These are phyloP conservation scores for Hanseniaspora osmophila DNA, from an alignment of 805 yeast genomes.

Conservation along the genomic window DNA sequence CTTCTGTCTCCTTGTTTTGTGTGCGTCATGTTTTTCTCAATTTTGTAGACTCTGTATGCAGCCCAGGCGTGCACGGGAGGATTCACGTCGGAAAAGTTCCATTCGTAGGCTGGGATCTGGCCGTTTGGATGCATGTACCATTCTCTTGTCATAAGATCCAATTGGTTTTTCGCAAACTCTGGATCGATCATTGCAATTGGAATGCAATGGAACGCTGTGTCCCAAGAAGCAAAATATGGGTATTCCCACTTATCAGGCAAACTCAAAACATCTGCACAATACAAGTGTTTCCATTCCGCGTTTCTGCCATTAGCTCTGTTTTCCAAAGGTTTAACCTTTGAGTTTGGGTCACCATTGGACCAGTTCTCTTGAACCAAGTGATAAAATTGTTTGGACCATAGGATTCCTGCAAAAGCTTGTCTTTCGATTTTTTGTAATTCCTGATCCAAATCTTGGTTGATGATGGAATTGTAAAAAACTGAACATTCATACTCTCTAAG, in stretches of 20 bases:
- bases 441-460: constrained; percentile 73
- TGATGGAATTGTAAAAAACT: constrained; percentile 77
- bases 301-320: constrained; percentile 81
- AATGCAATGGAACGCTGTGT: constrained; percentile 86
- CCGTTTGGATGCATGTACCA: constrained; percentile 98
- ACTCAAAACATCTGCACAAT: constrained; percentile 74
- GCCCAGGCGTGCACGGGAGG: constrained; percentile 98
- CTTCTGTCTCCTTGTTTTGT: constrained; percentile 46
- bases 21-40: constrained; percentile 78
- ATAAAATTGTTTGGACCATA: constrained; percentile 89
- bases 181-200: constrained; percentile 92
- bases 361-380: constrained; percentile 76
- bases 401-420: constrained; percentile 85
- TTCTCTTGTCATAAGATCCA: constrained; percentile 75
- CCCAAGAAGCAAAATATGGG: constrained; percentile 96
- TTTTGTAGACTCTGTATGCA: constrained; percentile 70
- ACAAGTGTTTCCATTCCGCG: constrained; percentile 77
- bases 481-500: constrained; percentile 79
- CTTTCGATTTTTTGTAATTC: constrained; percentile 73
- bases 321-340: constrained; percentile 62
- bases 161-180: constrained; percentile 76
- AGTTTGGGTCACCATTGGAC: constrained; percentile 72
- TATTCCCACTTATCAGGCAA: constrained; percentile 94
- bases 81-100: constrained; percentile 92
- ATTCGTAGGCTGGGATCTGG: constrained; percentile 92